Conservation (phyloP, 2,329 filamentous ascomycete species). For the Botrytis galanthina region DNA sequence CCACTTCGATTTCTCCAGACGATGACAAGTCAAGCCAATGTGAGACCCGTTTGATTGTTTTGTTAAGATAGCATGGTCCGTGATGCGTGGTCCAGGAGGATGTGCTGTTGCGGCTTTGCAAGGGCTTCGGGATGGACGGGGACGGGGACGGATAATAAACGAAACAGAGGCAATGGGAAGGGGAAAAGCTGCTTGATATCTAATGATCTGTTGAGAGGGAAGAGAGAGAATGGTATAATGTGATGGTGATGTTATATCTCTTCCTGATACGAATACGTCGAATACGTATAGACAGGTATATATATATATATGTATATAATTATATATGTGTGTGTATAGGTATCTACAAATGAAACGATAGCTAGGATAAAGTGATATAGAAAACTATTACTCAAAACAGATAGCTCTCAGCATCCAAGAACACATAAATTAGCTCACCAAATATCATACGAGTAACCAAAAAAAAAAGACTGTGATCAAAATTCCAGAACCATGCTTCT, state of each 20-base stretch:
- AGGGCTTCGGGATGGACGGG: neutral
- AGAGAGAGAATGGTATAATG: neutral
- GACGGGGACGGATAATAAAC: neutral
- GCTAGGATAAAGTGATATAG: neutral
- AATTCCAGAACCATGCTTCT: neutral
- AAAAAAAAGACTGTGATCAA: no score
- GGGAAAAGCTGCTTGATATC: neutral
- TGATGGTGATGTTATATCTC: neutral
- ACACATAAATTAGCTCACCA: no score
- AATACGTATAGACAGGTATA: neutral
- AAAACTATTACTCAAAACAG: neutral
- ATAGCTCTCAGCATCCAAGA: neutral
- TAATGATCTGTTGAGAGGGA: neutral
- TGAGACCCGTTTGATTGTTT: slow-evolving; percentile 17
- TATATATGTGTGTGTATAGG: neutral
- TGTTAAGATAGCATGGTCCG: slow-evolving; percentile 2
- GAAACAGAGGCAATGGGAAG: neutral
- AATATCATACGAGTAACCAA: neutral
- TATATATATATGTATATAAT: neutral
- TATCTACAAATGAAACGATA: neutral
- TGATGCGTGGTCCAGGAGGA: neutral
- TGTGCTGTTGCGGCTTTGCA: neutral
- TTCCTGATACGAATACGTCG: neutral
- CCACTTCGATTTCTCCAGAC: neutral
- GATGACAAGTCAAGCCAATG: slow-evolving; percentile 2